phyloP scores from a whole-genome alignment of 371 early-diverging fungal genomes.

The Apophysomyces ossiformis region DNA sequence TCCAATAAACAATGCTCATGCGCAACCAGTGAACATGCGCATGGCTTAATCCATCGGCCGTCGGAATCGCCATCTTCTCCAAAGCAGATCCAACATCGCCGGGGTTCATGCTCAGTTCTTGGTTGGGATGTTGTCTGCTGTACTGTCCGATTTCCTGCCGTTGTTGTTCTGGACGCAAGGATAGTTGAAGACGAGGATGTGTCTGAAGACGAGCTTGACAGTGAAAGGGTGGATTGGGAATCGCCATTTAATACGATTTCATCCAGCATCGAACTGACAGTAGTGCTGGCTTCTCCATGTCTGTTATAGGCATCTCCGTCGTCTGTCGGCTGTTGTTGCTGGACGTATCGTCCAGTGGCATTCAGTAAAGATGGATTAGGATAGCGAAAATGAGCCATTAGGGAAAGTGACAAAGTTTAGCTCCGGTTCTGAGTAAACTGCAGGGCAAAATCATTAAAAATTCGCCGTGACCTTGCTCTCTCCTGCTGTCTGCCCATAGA shows the following conservation, averaged over 20 bases:
- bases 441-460: too few species aligned
- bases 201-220: conserved; percentile 2
- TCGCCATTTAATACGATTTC: background rate
- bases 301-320: background rate
- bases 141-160: background rate
- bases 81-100: conserved; percentile 73
- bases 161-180: conserved; percentile 25
- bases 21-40: conserved; percentile 71
- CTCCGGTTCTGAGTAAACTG: too few species aligned
- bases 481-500: too few species aligned
- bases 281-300: background rate
- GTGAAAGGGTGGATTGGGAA: conserved; percentile 4
- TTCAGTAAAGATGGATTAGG: conserved; percentile 4
- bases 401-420: background rate
- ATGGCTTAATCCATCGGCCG: conserved; percentile 75
- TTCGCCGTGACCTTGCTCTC: too few species aligned
- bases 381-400: conserved; percentile 20
- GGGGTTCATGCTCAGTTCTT: conserved; percentile 22
- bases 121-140: background rate
- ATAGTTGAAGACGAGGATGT: conserved; percentile 43
- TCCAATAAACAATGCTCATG: conserved; percentile 77
- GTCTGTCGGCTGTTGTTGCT: background rate
- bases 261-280: background rate
- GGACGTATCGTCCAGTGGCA: conserved; percentile 5
- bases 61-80: conserved; percentile 65